Evolutionary conservation across 1,284 basidiomycete species (phyloP), one percentile per base, ranked within the genome.

Genomic region (Fomitopsis pinicola): DNA sequence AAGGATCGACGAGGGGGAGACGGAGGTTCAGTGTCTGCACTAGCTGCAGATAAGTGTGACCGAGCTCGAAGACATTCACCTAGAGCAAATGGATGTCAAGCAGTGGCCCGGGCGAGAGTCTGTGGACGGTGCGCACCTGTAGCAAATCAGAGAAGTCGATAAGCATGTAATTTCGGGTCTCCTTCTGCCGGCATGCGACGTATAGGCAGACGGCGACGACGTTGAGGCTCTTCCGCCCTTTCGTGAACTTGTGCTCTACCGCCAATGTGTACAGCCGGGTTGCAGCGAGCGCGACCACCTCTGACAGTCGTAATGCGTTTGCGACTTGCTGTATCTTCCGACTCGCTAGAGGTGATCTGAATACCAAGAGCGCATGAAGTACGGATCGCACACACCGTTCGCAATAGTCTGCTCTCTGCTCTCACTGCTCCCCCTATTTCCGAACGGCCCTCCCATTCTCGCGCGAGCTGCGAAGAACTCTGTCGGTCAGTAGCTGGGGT

Each of bases 41-140:
- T 30, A 99, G 89, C 72, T 97, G 94, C 55, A 99, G 87, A 71
- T 98, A 99, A 0, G 93, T 97, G 60, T 96, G 91, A 0, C 97
- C 97, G 28, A 99, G 89, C 70, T 96, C 94, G 70, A 98, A 99
- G 8, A 99, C 97, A 71, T 99, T 99, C 67, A 98, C 94, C 93
- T 97, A 33, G 22, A 3, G 14, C 33, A 50, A 5, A 22, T 1
- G 12, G 12, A 33, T 7, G 35, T 40, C 2, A 19, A 1, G 22
- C 12, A 26, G 9, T 12, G 42, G 8, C n/a, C n/a, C n/a, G n/a
- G n/a, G n/a, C n/a, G n/a, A n/a, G n/a, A n/a, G 26, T 10, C 36
- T 60, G 44, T 38, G 48, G n/a, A 55, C n/a, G 1, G 5, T 22
- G 35, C 48, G 42, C 68, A 92, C 94, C 77, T 94, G 92, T 28